Base-by-base conservation (phyloP, 202 grass and related monocot species). In the Panicum virgatum region DNA sequence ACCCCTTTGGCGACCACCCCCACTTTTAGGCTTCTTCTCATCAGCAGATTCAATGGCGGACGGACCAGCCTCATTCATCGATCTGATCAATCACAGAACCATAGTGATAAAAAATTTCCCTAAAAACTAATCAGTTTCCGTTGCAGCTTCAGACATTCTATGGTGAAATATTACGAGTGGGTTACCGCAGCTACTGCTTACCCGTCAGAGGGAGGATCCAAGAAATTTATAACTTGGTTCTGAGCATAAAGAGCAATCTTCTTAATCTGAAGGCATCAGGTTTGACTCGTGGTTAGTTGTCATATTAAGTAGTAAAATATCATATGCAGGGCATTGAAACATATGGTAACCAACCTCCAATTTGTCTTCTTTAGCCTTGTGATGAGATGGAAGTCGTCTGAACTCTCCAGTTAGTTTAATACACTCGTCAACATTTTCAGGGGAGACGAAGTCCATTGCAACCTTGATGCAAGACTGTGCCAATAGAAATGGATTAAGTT, bases 401-500 rank as follows among this genome's bases (percentile, higher is more conserved):
- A 92, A 94, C 83, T 94, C 87, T 70, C 72, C 42, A 12, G 91
- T 92, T 73, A 97, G 61, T 25, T 73, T 80, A 36, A 94, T 67
- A 67, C 88, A 97, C 69, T 92, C 85, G 2, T 65, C 29, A 3
- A 94, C 63, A 8, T 90, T 94, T 61, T 97, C 94, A 6, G 91
- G 94, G 34, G 94, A 97, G 16, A 94, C 94, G 27, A 97, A 97
- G 69, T 97, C 89, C 19, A 97, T 54, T 0, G 89, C 94, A 16
- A 97, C 91, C 78, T 97, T 94, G 56, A 89, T 92, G 89, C 94
- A 97, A n/a, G 94, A 94, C 94, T 94, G 27, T n/a, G n/a, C 58
- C 76, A 18, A 34, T 45, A 23, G 72, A 67, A n/a, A 68, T 15
- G 13, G 62, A 37, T 79, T 70, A 7, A 30, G 15, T 47, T 61